phyloP scores from a whole-genome alignment of 352 stramenopile genomes.

The Blastocystis sp. region DNA sequence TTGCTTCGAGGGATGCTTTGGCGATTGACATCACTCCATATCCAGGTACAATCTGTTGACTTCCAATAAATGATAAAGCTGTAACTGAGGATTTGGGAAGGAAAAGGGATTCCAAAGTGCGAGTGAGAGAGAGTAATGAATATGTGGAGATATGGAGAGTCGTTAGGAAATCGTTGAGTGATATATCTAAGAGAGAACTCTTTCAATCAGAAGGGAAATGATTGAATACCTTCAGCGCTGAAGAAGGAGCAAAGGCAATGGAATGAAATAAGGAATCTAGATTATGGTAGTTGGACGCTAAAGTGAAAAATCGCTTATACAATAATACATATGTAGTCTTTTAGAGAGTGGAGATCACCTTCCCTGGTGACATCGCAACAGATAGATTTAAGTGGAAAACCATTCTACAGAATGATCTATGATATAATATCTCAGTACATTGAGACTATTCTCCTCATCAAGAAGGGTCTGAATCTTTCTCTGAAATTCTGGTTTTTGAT shows the following conservation, averaged over 20 bases:
- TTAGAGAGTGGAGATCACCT: neutral
- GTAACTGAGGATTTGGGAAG: neutral
- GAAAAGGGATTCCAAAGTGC: constrained; percentile 15
- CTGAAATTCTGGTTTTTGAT: constrained; percentile 14
- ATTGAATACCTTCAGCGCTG: neutral
- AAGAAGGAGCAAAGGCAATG: constrained; percentile 27
- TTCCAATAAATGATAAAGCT: constrained; percentile 30
- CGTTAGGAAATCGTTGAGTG: constrained; percentile 2
- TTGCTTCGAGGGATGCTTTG: constrained; percentile 45
- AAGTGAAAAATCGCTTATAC: neutral
- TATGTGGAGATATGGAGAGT: neutral
- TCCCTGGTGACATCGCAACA: constrained; percentile 28
- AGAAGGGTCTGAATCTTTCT: constrained; percentile 1
- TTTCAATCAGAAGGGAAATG: neutral
- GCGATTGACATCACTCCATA: constrained; percentile 56
- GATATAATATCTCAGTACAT: neutral
- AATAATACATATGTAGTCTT: constrained; percentile 20
- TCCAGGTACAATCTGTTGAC: neutral
- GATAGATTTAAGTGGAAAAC: neutral
- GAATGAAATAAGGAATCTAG: constrained; percentile 48
- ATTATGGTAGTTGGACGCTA: neutral
- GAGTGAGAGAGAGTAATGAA: constrained; percentile 25
- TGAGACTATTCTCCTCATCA: neutral
- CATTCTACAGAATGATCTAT: neutral
- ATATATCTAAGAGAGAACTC: neutral